phyloP scores from a whole-genome alignment of 2,329 filamentous ascomycete species.

The Colletotrichum simmondsii region DNA sequence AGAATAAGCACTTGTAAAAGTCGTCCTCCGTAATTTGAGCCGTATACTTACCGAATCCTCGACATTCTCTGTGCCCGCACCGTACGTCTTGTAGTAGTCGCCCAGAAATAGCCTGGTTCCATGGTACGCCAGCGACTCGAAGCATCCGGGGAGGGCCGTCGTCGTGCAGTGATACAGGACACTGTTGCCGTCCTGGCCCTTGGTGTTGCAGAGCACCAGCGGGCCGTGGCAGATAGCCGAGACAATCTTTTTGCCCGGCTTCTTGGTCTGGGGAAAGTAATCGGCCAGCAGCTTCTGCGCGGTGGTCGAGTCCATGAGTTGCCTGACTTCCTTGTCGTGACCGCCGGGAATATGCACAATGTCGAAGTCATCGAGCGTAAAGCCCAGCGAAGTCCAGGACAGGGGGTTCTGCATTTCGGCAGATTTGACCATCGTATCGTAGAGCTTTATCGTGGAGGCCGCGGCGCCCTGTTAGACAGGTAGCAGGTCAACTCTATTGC shows the following conservation, averaged over 20 bases:
- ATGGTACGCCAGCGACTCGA: constrained; percentile 62
- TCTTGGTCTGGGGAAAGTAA: constrained; percentile 60
- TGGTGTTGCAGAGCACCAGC: constrained; percentile 58
- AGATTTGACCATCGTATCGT: constrained; percentile 55
- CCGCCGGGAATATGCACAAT: constrained; percentile 63
- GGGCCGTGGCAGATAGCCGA: constrained; percentile 65
- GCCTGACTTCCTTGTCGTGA: constrained; percentile 62
- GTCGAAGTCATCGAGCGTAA: constrained; percentile 57
- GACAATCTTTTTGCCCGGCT: constrained; percentile 54
- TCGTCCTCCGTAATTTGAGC: background rate
- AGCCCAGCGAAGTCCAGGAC: constrained; percentile 56
- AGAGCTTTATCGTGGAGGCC: constrained; percentile 50
- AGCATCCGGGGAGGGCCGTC: constrained; percentile 58
- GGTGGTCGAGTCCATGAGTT: constrained; percentile 59
- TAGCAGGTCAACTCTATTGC: constrained; percentile 6
- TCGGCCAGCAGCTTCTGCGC: constrained; percentile 56
- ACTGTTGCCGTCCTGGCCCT: constrained; percentile 53
- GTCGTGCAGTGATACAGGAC: constrained; percentile 58
- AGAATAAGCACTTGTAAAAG: background rate
- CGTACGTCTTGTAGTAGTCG: constrained; percentile 68
- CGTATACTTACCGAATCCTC: constrained; percentile 54
- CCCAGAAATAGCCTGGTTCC: constrained; percentile 59
- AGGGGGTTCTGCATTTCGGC: constrained; percentile 54
- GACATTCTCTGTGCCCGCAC: constrained; percentile 59
- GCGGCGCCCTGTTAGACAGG: constrained; percentile 52